Evolutionary conservation across 2,329 filamentous ascomycete genomes (phyloP).

Genomic region (Hysterium pulicare): DNA sequence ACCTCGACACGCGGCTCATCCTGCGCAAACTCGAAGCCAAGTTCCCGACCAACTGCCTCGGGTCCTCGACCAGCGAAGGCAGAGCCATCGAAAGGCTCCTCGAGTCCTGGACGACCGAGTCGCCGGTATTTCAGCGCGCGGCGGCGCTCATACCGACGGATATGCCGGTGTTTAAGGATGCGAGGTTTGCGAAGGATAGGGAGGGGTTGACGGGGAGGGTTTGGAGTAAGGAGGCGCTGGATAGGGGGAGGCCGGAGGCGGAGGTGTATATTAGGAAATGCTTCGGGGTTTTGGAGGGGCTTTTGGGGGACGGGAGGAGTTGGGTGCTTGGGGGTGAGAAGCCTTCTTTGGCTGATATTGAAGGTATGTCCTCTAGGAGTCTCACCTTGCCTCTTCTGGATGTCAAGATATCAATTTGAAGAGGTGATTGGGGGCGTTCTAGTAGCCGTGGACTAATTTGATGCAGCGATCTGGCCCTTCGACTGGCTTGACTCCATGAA

Average conservation of each 20-base stretch:
- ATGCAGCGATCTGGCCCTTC: slow-evolving; percentile 58
- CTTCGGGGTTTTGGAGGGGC: slow-evolving; percentile 54
- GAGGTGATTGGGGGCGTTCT: too few species aligned
- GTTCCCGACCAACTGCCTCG: slow-evolving; percentile 45
- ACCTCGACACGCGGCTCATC: slow-evolving; percentile 68
- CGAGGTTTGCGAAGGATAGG: slow-evolving; percentile 59
- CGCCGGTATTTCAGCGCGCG: slow-evolving; percentile 53
- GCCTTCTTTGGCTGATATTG: slow-evolving; percentile 63
- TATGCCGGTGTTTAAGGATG: slow-evolving; percentile 54
- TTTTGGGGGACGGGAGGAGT: slow-evolving; percentile 63
- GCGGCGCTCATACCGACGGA: slow-evolving; percentile 54
- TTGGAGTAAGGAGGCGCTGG: slow-evolving; percentile 40
- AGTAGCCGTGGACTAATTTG: too few species aligned
- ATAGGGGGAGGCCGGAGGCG: slow-evolving; percentile 52
- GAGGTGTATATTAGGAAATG: slow-evolving; percentile 53
- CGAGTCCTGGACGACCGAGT: slow-evolving; percentile 54
- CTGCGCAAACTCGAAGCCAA: slow-evolving; percentile 60
- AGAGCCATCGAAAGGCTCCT: slow-evolving; percentile 52
- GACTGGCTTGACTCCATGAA: slow-evolving; percentile 61
- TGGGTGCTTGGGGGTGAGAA: slow-evolving; percentile 58
- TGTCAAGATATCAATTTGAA: too few species aligned
- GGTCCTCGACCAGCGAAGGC: slow-evolving; percentile 9
- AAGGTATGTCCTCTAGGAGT: too few species aligned
- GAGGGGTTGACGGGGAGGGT: slow-evolving; percentile 44
- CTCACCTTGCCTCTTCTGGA: too few species aligned